phyloP scores from a whole-genome alignment of 1,284 basidiomycete genomes.

The Sporisorium reilianum region DNA sequence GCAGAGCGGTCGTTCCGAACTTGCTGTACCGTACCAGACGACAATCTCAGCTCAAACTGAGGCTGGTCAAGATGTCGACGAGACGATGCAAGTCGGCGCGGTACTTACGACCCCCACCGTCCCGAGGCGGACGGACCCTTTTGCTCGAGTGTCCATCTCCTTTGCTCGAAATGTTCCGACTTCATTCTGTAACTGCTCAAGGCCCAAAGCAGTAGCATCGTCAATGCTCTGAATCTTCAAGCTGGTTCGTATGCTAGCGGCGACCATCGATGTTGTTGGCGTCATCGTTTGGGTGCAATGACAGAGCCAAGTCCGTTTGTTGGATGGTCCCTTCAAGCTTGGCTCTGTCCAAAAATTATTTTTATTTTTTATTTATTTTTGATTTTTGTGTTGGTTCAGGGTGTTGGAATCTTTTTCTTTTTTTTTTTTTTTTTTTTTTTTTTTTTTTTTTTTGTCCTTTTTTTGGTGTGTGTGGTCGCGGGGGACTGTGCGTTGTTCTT shows the following conservation, averaged over 20 bases:
- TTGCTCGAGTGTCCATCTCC: neutral
- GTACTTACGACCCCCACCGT: neutral
- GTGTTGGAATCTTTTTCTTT: neutral
- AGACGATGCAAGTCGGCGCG: neutral
- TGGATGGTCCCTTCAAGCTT: neutral
- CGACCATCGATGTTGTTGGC: neutral
- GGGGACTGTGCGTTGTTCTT: conserved; percentile 9
- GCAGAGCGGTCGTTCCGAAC: neutral
- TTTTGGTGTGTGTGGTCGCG: conserved; percentile 26
- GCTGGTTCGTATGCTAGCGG: neutral
- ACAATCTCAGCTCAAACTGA: neutral
- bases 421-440: neutral
- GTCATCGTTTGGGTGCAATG: neutral
- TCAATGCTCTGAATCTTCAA: neutral
- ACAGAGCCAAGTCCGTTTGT: neutral
- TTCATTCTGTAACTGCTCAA: too few species aligned
- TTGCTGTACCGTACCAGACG: neutral
- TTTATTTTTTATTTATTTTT: neutral
- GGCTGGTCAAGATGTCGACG: neutral
- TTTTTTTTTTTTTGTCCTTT: conserved; percentile 4
- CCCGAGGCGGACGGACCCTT: neutral
- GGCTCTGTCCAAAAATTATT: neutral
- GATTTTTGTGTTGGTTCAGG: neutral
- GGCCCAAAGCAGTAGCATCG: neutral
- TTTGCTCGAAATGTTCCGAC: neutral